Conservation (phyloP, 1,284 basidiomycete genomes). For the Trametes pubescens region DNA sequence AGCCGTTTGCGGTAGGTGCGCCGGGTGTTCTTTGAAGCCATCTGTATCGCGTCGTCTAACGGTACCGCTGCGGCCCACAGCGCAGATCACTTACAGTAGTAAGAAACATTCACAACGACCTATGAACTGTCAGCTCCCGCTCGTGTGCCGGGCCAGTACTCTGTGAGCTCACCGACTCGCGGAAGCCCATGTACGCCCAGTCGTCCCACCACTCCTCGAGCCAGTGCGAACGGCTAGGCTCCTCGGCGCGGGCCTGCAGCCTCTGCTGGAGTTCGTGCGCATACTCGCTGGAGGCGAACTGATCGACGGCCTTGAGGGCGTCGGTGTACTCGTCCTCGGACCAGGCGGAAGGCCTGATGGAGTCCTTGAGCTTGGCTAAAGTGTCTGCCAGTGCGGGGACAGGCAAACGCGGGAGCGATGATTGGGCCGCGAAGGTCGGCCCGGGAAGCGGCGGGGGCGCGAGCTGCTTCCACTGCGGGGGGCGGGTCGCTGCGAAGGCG, state of each 20-base stretch:
- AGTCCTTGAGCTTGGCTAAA: constrained; percentile 63
- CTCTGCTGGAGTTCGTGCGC: constrained; percentile 67
- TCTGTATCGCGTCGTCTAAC: constrained; percentile 51
- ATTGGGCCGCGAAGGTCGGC: constrained; percentile 50
- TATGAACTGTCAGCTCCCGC: constrained; percentile 37
- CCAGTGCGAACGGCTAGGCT: constrained; percentile 65
- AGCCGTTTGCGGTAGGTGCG: constrained; percentile 63
- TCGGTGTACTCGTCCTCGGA: constrained; percentile 61
- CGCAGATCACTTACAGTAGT: constrained; percentile 67
- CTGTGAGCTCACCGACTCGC: constrained; percentile 68
- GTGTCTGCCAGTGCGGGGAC: constrained; percentile 68
- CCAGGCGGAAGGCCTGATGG: constrained; percentile 71
- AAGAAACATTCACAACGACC: constrained; percentile 85
- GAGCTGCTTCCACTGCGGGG: constrained; percentile 51
- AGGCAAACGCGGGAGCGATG: constrained; percentile 65
- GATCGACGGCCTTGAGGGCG: constrained; percentile 66
- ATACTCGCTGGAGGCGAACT: constrained; percentile 56
- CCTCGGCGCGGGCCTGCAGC: constrained; percentile 57
- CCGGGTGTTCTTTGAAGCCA: constrained; percentile 75
- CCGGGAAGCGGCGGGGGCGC: constrained; percentile 51
- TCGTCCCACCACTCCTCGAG: constrained; percentile 89
- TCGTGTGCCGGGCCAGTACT: too few relatives aligned
- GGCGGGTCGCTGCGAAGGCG: constrained; percentile 35
- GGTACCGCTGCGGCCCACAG: background rate
- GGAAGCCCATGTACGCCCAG: constrained; percentile 71